Evolutionary conservation across 2,329 filamentous ascomycete genomes (phyloP), one percentile per base, ranked within the genome.

Genomic region (Hypocrella siamensis): DNA sequence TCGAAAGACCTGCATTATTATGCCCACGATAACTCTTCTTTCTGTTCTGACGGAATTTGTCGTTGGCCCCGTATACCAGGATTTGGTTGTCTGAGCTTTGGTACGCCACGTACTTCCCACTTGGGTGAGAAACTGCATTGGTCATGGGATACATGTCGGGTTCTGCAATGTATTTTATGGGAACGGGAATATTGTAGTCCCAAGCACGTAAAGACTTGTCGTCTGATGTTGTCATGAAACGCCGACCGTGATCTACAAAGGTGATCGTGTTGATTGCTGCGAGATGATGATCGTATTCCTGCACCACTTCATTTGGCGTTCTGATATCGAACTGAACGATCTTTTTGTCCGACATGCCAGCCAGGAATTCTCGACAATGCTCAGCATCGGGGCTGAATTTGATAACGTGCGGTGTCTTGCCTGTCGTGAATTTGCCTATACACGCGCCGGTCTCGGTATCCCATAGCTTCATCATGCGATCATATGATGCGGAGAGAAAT

Each of bases 291-390:
- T 98, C 88, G 58, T 98, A 98, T 61, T 96, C 90, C 51, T 98
- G 92, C 10, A 93, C 81, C 36, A 90, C 68, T 46, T 92, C 75
- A 42, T 73, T 74, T 38, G 65, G 58, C 6, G 77, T 75, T 18
- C 92, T 73, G 3, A 77, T 86, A 55, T 98, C 90, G 56, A 92
- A 98, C 51, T 98, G 90, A 26, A 98, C 70, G 44, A 98, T 98
- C 64, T 94, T 94, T 65, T 98, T 98, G 57, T 98, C 88, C 24
- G 83, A 90, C 83, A 96, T 92, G 46, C 90, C 90, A 2, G 85
- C 86, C 34, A 98, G 59, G 56, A 98, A 98, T 54, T 96, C 88
- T 51, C 90, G 79, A 7, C 77, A 72, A 42, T 79, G 74, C 33
- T 80, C 75, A 0, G 68, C 61, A 30, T 75, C 72, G 0, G 88